Evolutionary conservation across 1,139 yeast genomes (phyloP), one percentile per base, ranked within the genome.

Genomic region (Hansenula lynferdii): DNA sequence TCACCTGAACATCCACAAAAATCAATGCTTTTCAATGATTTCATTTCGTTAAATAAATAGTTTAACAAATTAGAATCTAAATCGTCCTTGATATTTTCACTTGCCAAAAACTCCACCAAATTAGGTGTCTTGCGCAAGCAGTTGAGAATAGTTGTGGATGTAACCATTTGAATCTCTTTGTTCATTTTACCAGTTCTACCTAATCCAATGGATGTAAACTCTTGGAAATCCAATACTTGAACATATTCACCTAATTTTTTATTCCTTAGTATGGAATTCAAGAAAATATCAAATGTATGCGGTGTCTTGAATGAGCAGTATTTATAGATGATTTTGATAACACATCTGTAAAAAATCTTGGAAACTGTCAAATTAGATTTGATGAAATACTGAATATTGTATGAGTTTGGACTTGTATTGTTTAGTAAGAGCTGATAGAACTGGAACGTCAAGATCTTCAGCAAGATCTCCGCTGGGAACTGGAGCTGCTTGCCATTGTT

Each of bases 171-270:
- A 49, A 89, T 89, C 60, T 85, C 95, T 59, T 78, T 81, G 62
- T 85, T 89, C 95, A 87, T 87, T 49, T 84, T 75, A 8, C 86
- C 86, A 0, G 96, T 85, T 46, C 96, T 69, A 4, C 97, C 97
- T 38, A 89, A 69, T 0, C 97, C 97, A 37, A 90, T 82, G 2
- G 94, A 83, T 0, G 97, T 87, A 57, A 89, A 84, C 46, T 86
- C 92, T 54, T 85, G 85, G 55, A 89, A 89, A 62, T 89, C 97
- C 53, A 89, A 72, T 42, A 82, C 80, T 51, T 81, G 79, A 20
- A 85, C 92, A 50, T 77, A 76, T 42, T 72, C 70, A 8, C 95
- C 89, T 31, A 75, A 69, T 44, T 64, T 70, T 31, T 65, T 72
- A 44, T 69, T 68, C 14, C 63, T 61, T 40, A 66, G 63, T 35